phyloP scores from a whole-genome alignment of 345 rosid genomes.

The Acer campestre region DNA sequence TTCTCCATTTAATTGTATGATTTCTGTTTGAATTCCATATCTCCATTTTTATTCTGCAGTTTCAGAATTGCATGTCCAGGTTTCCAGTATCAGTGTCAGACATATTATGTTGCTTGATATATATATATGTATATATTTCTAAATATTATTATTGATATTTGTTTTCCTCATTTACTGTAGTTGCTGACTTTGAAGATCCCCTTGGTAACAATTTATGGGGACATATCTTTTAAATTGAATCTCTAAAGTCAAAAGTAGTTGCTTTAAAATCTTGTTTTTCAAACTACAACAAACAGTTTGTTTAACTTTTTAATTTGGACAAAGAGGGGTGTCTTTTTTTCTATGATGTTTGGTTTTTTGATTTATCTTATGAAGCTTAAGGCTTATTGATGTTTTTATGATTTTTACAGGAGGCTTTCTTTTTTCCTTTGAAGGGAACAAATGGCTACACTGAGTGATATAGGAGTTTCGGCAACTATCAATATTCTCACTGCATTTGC shows the following conservation, averaged over 20 bases:
- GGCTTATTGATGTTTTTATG: background rate
- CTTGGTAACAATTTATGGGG: background rate
- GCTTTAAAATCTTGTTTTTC: slow-evolving; percentile 7
- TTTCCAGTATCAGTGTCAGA: background rate
- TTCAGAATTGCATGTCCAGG: background rate
- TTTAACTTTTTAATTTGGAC: background rate
- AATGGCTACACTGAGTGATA: slow-evolving; percentile 85
- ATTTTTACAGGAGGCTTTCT: slow-evolving; percentile 2
- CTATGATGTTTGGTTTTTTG: background rate
- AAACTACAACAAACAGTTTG: background rate
- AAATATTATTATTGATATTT: background rate
- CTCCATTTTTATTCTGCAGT: background rate
- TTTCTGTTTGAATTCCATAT: slow-evolving; percentile 9
- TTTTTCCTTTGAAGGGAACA: slow-evolving; percentile 7
- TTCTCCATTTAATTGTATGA: background rate
- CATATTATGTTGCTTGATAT: background rate
- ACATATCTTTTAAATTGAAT: background rate
- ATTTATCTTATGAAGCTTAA: background rate
- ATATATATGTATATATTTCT: background rate
- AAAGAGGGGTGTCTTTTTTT: background rate
- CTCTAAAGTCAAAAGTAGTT: slow-evolving; percentile 28
- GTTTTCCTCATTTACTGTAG: background rate
- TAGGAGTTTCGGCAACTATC: slow-evolving; percentile 80
- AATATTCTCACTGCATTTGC: slow-evolving; percentile 77
- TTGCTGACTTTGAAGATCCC: background rate